Evolutionary conservation across 2,329 filamentous ascomycete species (phyloP), one percentile per base, ranked within the genome.

Genomic region (Phaeosphaeria sp.): DNA sequence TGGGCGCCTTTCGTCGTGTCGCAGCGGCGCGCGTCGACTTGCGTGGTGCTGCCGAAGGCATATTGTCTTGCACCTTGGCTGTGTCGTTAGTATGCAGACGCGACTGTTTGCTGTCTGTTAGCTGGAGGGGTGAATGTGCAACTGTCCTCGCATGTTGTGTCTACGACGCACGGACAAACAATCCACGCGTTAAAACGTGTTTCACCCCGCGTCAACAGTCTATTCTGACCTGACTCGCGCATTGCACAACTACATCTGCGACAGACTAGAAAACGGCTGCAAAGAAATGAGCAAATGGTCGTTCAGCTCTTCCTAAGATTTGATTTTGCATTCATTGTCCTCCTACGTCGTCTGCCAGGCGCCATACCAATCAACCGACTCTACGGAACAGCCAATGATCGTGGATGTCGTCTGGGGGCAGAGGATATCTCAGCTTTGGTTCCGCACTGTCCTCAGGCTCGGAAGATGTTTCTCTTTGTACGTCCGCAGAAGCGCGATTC

Each of bases 1-100:
- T 84, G 50, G 90, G 86, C 18, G 71, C 71, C 67, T 88, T 90
- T 68, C 89, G 88, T 72, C 92, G 86, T 51, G 90, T 77, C 44
- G 84, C 83, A 49, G 82, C 84, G 55, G 87, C 83, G 72, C 89
- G 83, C 55, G 85, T 84, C 11, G 87, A 84, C 65, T 89, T 82
- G 46, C 83, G 78, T 33, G 82, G 75, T 36, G 78, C 78, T 53
- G 67, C 58, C 24, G 76, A 71, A 51, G 77, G 73, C 79, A 81
- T 81, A 53, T 18, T 68, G 54, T 44, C 56, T 68, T 58, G 51
- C 59, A 49, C 36, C n/a, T n/a, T n/a, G n/a, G n/a, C n/a, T 63
- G 61, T 67, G 47, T n/a, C 49, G 54, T 63, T 59, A 53, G 55
- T 63, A 15, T 50, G 55, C 51, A 53, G 49, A 48, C 49, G 49